These are phyloP conservation scores for Talaromyces piceae DNA, from an alignment of 2,329 filamentous ascomycete genomes.

Conservation along the genomic window DNA sequence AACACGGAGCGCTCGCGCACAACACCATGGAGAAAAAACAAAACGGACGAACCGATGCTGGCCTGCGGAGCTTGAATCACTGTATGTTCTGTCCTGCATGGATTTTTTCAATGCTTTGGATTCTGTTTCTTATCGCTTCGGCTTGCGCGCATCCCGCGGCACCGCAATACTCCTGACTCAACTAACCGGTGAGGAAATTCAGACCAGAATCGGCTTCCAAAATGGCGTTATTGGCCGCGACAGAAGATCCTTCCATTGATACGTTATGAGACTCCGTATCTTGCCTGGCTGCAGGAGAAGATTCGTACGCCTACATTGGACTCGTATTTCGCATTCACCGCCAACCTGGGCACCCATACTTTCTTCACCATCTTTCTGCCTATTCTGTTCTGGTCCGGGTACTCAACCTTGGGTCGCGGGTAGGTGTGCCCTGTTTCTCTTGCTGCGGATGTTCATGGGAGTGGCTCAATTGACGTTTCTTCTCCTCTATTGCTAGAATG, in stretches of 20 bases:
- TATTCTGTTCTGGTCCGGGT: constrained; percentile 94
- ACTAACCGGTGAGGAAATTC: constrained; percentile 7
- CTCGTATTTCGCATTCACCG: constrained; percentile 93
- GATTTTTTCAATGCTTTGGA: background rate
- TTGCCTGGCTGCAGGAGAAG: constrained; percentile 75
- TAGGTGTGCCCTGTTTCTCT: constrained; percentile 44
- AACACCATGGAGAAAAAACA: constrained; percentile 31
- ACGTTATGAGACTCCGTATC: constrained; percentile 89
- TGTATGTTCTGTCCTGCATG: constrained; percentile 47
- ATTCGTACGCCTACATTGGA: constrained; percentile 79
- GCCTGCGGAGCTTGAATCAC: constrained; percentile 71
- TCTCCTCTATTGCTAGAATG: constrained; percentile 25
- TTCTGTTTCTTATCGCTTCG: constrained; percentile 1
- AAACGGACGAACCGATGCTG: constrained; percentile 27
- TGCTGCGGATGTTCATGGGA: background rate
- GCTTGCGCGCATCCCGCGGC: background rate
- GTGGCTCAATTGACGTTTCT: background rate
- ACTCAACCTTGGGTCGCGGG: constrained; percentile 77
- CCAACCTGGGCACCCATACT: constrained; percentile 93
- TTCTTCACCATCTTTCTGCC: constrained; percentile 97
- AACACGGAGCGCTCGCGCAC: constrained; percentile 7
- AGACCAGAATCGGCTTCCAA: constrained; percentile 78
- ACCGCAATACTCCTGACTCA: background rate
- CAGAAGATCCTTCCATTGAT: constrained; percentile 77
- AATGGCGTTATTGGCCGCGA: constrained; percentile 82